Base-by-base conservation (phyloP, 345 rosid species). In the Jatropha curcas region DNA sequence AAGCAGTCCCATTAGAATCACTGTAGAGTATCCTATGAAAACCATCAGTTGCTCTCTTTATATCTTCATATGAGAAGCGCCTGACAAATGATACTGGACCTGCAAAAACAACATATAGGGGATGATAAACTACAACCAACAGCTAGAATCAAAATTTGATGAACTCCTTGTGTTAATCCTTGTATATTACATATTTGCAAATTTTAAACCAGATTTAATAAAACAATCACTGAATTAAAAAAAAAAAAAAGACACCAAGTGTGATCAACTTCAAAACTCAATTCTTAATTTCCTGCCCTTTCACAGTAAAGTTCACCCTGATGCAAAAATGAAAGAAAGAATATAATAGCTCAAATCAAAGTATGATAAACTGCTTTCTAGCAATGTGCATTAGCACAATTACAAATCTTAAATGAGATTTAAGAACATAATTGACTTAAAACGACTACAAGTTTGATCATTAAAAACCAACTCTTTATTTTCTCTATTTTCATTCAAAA, bases 11-110 rank as follows among this genome's bases (percentile, higher is more conserved):
- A 51, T 81, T 79, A 67, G 91, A 70, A 77, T 86, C 91, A 65
- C 76, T 83, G 62, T 92, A 89, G 12, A 88, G 72, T 76, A 83
- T 78, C 80, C 89, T 79, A 60, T 77, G 88, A 76, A 95, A 95
- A 39, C 88, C 82, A 71, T 85, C 90, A 0, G 99, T 91, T 41
- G 94, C 98, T 81, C 60, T 90, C 84, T 83, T 81, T 55, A 92
- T 75, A 51, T 95, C 94, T 82, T 84, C 88, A 86, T 90, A 90
- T 4, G 86, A 81, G 33, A 86, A 83, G 34, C 74, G 77, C 81
- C 85, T 91, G 64, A 87, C 68, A 35, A 88, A 87, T n/a, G 85
- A 83, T 70, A 84, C 76, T 0, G 85, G 82, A 19, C 92, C 95
- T 94, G 84, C 68, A 70, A 77, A 9, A 48, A 43, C 73, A 65